A percentile compares a stretch with the other conserved stretches of the same genome.
phyloP scores from a whole-genome alignment of 2,329 filamentous ascomycete genomes.

The Fusarium miscanthi region DNA sequence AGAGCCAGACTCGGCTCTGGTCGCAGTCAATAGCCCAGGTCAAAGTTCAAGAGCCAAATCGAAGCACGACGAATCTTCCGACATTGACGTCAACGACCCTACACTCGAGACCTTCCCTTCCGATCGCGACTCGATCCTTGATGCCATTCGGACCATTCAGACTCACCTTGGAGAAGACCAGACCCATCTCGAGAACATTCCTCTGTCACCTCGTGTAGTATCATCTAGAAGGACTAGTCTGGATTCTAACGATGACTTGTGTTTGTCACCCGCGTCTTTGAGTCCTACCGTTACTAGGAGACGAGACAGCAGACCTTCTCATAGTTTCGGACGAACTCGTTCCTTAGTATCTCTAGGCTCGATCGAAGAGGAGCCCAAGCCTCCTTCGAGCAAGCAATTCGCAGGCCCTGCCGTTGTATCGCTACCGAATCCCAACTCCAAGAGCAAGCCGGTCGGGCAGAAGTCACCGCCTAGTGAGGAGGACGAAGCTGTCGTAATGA shows the following conservation, averaged over 20 bases:
- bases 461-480: conserved; percentile 50
- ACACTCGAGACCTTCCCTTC: conserved; percentile 62
- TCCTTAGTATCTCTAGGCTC: conserved; percentile 57
- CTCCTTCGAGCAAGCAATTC: conserved; percentile 9
- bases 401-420: conserved; percentile 34
- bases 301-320: conserved; percentile 49
- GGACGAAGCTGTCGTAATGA: conserved; percentile 55
- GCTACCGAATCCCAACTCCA: conserved; percentile 38
- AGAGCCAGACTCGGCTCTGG: conserved; percentile 43
- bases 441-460: conserved; percentile 29
- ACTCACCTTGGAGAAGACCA: conserved; percentile 57
- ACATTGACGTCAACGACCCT: conserved; percentile 58
- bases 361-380: conserved; percentile 58
- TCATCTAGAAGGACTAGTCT: conserved; percentile 50
- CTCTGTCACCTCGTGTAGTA: conserved; percentile 51
- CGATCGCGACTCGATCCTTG: conserved; percentile 57
- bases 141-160: conserved; percentile 59
- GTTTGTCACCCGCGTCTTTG: conserved; percentile 49
- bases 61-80: conserved; percentile 28
- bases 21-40: conserved; percentile 30
- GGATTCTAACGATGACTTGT: conserved; percentile 53
- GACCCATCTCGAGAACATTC: conserved; percentile 50
- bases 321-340: conserved; percentile 51
- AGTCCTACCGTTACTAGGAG: conserved; percentile 50
- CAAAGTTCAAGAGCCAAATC: conserved; percentile 28